A percentile compares a stretch with the other conserved stretches of the same genome.
Conservation (phyloP, 169 alveolate species). For the Eimeria necatrix region DNA sequence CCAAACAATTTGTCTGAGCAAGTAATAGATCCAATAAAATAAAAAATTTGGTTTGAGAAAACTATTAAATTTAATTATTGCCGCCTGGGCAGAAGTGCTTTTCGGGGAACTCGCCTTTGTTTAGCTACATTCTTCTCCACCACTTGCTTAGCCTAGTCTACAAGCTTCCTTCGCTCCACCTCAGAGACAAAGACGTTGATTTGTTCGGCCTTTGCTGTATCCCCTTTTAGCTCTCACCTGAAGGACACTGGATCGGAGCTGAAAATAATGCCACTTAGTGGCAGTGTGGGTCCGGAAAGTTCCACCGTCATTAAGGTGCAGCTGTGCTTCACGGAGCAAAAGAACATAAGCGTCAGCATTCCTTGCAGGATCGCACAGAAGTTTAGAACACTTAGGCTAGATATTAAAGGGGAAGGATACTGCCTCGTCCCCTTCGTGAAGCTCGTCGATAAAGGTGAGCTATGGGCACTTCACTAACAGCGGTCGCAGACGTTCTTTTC, state of each 20-base stretch:
- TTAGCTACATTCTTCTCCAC: no score
- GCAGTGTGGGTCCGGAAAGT: slow-evolving; percentile 56
- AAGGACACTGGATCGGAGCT: slow-evolving; percentile 35
- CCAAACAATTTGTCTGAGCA: no score
- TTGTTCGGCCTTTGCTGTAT: slow-evolving; percentile 75
- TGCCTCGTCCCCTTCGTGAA: slow-evolving; percentile 85
- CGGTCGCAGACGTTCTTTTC: no score
- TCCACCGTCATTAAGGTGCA: slow-evolving; percentile 26
- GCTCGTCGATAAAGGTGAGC: slow-evolving; percentile 87
- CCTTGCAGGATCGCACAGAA: slow-evolving; percentile 94
- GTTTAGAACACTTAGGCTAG: slow-evolving; percentile 91
- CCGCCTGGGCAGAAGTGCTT: no score
- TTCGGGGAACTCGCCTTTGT: no score
- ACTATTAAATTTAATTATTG: no score
- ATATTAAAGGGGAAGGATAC: slow-evolving; percentile 96
- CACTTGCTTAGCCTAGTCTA: no score
- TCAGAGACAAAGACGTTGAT: no score
- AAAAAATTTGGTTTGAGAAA: no score
- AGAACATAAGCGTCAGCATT: slow-evolving; percentile 92
- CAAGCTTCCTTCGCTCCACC: no score
- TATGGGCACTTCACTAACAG: no score
- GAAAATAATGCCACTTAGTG: slow-evolving; percentile 45
- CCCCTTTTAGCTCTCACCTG: slow-evolving; percentile 5
- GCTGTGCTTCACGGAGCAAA: slow-evolving; percentile 93
- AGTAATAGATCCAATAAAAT: no score